phyloP scores from a whole-genome alignment of 768 basidiomycete species.

The Boletus patriciae region DNA sequence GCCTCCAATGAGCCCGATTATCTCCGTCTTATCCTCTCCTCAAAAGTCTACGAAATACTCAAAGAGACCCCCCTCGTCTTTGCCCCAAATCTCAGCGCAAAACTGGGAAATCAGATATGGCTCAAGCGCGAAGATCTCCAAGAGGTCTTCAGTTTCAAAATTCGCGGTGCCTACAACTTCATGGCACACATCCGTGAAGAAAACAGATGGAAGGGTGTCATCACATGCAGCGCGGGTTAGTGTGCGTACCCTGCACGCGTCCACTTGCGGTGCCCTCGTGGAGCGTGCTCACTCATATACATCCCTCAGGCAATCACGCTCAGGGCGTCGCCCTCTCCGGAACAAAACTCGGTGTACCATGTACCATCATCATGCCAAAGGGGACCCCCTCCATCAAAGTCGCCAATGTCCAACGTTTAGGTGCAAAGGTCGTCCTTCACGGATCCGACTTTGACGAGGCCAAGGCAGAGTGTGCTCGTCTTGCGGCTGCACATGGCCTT shows the following conservation, averaged over 20 bases:
- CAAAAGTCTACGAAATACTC: constrained; percentile 87
- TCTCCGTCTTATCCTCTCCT: constrained; percentile 81
- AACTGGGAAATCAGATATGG: constrained; percentile 91
- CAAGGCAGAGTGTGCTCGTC: constrained; percentile 87
- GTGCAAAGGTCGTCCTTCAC: constrained; percentile 91
- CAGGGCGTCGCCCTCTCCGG: constrained; percentile 99
- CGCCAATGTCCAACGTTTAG: constrained; percentile 89
- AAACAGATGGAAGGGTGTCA: constrained; percentile 95
- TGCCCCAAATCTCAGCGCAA: constrained; percentile 82
- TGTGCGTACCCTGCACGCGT: constrained; percentile 45
- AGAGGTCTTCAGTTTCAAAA: constrained; percentile 98
- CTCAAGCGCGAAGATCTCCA: constrained; percentile 97
- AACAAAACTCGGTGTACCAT: constrained; percentile 80
- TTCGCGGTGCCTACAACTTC: constrained; percentile 97
- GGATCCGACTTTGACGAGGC: constrained; percentile 95
- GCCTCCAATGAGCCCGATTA: constrained; percentile 78
- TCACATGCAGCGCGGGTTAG: constrained; percentile 98
- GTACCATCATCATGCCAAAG: constrained; percentile 98
- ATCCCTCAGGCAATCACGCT: constrained; percentile 84
- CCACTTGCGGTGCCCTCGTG: neutral
- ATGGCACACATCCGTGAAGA: constrained; percentile 88
- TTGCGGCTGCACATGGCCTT: constrained; percentile 73
- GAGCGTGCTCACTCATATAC: neutral
- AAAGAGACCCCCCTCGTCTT: constrained; percentile 87
- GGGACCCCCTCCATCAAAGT: constrained; percentile 97